A percentile compares a stretch with the other conserved stretches of the same genome.
These are phyloP conservation scores for Stentor roeselii DNA, from an alignment of 73 alveolate genomes.

Conservation along the genomic window DNA sequence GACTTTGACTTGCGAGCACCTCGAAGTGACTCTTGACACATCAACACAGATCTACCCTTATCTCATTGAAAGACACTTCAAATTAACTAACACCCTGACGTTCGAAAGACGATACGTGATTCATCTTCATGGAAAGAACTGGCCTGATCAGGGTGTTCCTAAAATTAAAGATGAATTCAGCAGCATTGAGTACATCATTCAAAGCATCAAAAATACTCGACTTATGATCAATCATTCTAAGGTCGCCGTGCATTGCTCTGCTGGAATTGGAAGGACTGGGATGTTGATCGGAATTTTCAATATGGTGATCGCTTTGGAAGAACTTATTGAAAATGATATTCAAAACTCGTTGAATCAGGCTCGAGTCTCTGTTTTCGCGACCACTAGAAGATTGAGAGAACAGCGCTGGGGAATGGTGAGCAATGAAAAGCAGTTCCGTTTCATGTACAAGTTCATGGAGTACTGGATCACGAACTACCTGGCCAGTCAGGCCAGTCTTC, in stretches of 20 bases:
- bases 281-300: constrained; percentile 47
- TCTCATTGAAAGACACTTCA: neutral
- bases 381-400: constrained; percentile 57
- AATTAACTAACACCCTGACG: neutral
- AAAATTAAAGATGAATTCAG: constrained; percentile 39
- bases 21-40: constrained; percentile 26
- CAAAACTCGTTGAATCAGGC: constrained; percentile 23
- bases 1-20: neutral
- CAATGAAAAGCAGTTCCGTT: constrained; percentile 44
- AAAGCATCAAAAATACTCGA: constrained; percentile 29
- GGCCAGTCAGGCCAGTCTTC: neutral
- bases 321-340: neutral
- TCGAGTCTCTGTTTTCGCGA: constrained; percentile 51
- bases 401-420: constrained; percentile 65
- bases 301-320: constrained; percentile 43
- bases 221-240: constrained; percentile 18
- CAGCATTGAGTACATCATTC: constrained; percentile 35
- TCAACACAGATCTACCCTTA: neutral
- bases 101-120: neutral
- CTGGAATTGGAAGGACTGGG: constrained; percentile 75
- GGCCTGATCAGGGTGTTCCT: constrained; percentile 97
- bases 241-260: constrained; percentile 55
- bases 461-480: constrained; percentile 28
- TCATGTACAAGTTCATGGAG: constrained; percentile 50
- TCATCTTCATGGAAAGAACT: constrained; percentile 73